Percentiles rank a stretch among this genome's conserved stretches.
phyloP scores from a whole-genome alignment of 2,329 filamentous ascomycete species.

The Tolypocladium nubicola region DNA sequence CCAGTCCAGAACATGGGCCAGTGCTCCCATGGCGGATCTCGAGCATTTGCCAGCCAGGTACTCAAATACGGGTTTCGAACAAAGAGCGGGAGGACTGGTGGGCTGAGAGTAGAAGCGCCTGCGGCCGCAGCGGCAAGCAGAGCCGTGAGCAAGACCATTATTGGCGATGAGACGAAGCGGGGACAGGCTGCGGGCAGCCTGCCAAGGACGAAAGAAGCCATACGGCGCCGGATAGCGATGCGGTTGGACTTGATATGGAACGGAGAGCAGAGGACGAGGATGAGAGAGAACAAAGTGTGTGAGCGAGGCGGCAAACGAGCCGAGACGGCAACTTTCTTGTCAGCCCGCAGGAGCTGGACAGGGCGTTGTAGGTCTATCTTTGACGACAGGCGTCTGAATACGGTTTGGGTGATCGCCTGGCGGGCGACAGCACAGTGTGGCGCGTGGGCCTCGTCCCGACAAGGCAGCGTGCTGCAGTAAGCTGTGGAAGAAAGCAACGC shows the following conservation, averaged over 20 bases:
- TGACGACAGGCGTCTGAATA: neutral
- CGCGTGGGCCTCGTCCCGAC: neutral
- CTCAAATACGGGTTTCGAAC: conserved; percentile 52
- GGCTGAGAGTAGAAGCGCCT: conserved; percentile 41
- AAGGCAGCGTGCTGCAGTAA: neutral
- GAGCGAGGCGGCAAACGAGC: neutral
- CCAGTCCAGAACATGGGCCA: conserved; percentile 86
- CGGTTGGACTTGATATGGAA: neutral
- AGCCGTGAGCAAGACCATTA: neutral
- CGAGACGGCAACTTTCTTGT: neutral
- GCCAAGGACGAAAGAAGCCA: neutral
- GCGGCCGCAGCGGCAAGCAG: conserved; percentile 8
- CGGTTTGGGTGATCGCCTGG: neutral
- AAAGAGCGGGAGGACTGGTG: conserved; percentile 45
- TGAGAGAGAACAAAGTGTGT: neutral
- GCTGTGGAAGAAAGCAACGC: neutral
- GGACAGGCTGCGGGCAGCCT: neutral
- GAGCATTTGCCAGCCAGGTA: conserved; percentile 53
- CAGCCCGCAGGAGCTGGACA: neutral
- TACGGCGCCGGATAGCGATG: neutral
- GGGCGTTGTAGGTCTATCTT: neutral
- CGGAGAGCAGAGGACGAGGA: neutral
- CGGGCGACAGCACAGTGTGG: neutral
- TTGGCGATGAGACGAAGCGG: neutral
- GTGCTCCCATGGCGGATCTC: conserved; percentile 65